A percentile compares a stretch with the other conserved stretches of the same genome.
phyloP scores from a whole-genome alignment of 192 early-diverging fungal species.

The Umbelopsis sp. region DNA sequence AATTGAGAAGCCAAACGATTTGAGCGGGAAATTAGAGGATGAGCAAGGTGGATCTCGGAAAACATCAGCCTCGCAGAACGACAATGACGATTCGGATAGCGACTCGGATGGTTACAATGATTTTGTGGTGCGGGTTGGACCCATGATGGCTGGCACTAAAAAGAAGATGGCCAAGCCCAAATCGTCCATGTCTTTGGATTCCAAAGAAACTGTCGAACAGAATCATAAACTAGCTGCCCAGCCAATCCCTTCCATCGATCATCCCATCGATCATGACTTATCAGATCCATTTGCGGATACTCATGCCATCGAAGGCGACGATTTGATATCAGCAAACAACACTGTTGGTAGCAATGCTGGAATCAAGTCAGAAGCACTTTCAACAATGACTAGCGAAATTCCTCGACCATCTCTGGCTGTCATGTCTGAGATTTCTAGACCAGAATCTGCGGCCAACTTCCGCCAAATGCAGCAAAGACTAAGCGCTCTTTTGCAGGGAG shows the following conservation, averaged over 20 bases:
- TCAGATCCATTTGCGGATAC: constrained; percentile 4
- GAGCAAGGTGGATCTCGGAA: background rate
- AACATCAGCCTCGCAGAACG: background rate
- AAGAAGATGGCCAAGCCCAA: background rate
- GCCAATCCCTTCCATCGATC: background rate
- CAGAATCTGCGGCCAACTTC: constrained; percentile 4
- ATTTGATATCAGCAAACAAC: no score
- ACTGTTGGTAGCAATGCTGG: background rate
- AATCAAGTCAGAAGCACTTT: background rate
- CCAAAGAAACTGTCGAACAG: background rate
- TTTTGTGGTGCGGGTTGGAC: constrained; percentile 7
- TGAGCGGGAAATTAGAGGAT: background rate
- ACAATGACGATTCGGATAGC: background rate
- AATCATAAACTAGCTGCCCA: background rate
- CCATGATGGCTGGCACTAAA: background rate
- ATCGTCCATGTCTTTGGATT: background rate
- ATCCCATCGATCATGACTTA: background rate
- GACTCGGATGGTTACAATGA: constrained; percentile 7
- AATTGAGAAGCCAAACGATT: background rate
- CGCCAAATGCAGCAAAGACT: background rate
- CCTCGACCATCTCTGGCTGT: background rate
- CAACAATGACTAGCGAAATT: background rate
- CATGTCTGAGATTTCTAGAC: background rate
- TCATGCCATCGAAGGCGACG: background rate
- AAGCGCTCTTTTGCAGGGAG: background rate